Conservation (phyloP, 2,329 filamentous ascomycete species). For the Trematosphaeria pertusa region DNA sequence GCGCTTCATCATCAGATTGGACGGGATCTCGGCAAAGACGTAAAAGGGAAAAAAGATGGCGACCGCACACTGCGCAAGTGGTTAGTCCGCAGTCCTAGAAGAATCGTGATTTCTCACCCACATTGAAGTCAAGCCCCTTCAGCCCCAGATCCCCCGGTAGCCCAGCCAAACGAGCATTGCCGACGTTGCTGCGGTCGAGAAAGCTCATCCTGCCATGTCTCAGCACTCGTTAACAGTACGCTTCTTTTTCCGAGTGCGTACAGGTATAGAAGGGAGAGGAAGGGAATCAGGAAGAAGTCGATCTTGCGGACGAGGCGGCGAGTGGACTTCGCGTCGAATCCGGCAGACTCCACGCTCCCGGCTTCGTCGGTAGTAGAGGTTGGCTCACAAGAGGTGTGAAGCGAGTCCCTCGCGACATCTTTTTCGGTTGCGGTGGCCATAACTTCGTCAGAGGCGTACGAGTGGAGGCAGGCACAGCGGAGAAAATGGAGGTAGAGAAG, state of each 20-base stretch:
- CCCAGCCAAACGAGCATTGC: slow-evolving; percentile 41
- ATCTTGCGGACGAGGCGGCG: slow-evolving; percentile 59
- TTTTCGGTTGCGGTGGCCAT: not conserved
- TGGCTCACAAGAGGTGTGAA: not conserved
- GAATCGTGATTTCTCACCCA: slow-evolving; percentile 2
- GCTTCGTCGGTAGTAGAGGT: not conserved
- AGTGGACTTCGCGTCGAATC: slow-evolving; percentile 49
- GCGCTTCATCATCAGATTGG: slow-evolving; percentile 66
- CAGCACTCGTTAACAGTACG: not conserved
- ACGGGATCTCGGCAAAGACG: slow-evolving; percentile 55
- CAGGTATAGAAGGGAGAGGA: slow-evolving; percentile 64
- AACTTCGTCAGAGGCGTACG: not conserved
- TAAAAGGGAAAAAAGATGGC: slow-evolving; percentile 67
- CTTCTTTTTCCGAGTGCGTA: slow-evolving; percentile 21
- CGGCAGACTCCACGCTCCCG: slow-evolving; percentile 4
- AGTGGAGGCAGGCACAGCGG: not conserved
- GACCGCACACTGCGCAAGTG: slow-evolving; percentile 50
- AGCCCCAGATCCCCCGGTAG: slow-evolving; percentile 36
- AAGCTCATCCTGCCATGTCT: slow-evolving; percentile 53
- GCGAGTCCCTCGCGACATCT: not conserved
- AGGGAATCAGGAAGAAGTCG: slow-evolving; percentile 61
- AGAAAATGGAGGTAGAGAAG: not conserved
- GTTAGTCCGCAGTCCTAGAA: not conserved
- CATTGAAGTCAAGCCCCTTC: slow-evolving; percentile 36
- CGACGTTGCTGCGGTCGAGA: slow-evolving; percentile 58